A percentile compares a stretch with the other conserved stretches of the same genome.
Evolutionary conservation across 2,329 filamentous ascomycete species (phyloP).

Genomic region (Aspergillus arachidicola): DNA sequence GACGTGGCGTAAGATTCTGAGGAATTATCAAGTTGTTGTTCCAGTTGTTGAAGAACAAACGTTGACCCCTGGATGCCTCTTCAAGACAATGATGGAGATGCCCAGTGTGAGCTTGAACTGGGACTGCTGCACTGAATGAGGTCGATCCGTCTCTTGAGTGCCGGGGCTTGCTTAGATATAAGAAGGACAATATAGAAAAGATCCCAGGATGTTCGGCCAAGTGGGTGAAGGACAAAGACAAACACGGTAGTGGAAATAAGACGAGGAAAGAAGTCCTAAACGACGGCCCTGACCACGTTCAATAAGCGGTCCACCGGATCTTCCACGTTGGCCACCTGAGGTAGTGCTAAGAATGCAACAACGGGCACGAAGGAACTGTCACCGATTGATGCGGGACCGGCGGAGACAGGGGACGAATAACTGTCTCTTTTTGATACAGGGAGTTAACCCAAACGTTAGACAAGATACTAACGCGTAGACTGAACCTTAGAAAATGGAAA

Average conservation of each 20-base stretch:
- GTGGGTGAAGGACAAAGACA: slow-evolving; percentile 23
- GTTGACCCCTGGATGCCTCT: slow-evolving; percentile 12
- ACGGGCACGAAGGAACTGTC: slow-evolving; percentile 16
- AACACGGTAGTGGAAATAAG: slow-evolving; percentile 34
- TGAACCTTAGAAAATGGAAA: slow-evolving; percentile 10
- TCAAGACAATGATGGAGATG: slow-evolving; percentile 19
- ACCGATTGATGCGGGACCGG: slow-evolving; percentile 12
- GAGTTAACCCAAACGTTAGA: slow-evolving; percentile 18
- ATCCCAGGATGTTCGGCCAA: slow-evolving; percentile 28
- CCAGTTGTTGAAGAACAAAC: background rate
- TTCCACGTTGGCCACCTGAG: slow-evolving; percentile 22
- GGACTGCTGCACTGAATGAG: slow-evolving; percentile 19
- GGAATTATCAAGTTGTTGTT: background rate
- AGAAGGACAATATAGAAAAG: slow-evolving; percentile 24
- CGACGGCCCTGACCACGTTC: slow-evolving; percentile 18
- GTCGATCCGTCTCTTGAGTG: slow-evolving; percentile 24
- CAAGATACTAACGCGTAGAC: slow-evolving; percentile 17
- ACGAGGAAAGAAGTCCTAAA: slow-evolving; percentile 17
- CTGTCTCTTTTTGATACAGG: slow-evolving; percentile 17
- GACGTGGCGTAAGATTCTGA: too few species aligned
- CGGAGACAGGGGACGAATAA: slow-evolving; percentile 17
- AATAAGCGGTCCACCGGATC: slow-evolving; percentile 24
- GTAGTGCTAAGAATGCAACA: slow-evolving; percentile 19
- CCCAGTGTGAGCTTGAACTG: slow-evolving; percentile 20
- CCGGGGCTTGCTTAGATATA: slow-evolving; percentile 19